Evolutionary conservation across 495 filamentous ascomycete genomes (phyloP).

Genomic region (Penicillium crystallinum): DNA sequence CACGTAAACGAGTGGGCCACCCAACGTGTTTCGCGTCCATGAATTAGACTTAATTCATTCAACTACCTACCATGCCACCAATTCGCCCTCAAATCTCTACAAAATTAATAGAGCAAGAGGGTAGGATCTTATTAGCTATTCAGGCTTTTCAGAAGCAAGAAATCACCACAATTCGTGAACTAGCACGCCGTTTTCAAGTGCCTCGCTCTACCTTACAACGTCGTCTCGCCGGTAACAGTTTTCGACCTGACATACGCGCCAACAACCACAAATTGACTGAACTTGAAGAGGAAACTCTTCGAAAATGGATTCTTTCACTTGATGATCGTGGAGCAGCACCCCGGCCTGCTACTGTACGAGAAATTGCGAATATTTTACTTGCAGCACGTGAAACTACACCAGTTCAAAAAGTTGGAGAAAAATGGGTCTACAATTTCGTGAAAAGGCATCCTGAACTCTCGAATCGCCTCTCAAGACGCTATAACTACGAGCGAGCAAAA

Average conservation of each 20-base stretch:
- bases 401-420: background rate
- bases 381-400: background rate
- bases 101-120: background rate
- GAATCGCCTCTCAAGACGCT: too few species aligned
- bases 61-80: constrained; percentile 1
- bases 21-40: too few species aligned
- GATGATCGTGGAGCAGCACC: background rate
- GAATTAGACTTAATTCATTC: background rate
- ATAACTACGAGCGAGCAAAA: too few species aligned
- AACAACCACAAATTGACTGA: background rate
- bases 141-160: background rate
- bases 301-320: background rate
- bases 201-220: background rate
- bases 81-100: background rate
- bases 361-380: background rate
- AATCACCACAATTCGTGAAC: background rate
- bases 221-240: background rate
- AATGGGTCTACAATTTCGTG: too few species aligned
- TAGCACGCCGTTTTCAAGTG: background rate
- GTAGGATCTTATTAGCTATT: constrained; percentile 1
- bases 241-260: background rate
- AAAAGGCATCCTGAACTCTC: too few species aligned
- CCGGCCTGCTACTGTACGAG: background rate
- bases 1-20: too few species aligned
- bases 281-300: background rate